Evolutionary conservation across 2,329 filamentous ascomycete genomes (phyloP).

Genomic region (Penicillium corylophilum): DNA sequence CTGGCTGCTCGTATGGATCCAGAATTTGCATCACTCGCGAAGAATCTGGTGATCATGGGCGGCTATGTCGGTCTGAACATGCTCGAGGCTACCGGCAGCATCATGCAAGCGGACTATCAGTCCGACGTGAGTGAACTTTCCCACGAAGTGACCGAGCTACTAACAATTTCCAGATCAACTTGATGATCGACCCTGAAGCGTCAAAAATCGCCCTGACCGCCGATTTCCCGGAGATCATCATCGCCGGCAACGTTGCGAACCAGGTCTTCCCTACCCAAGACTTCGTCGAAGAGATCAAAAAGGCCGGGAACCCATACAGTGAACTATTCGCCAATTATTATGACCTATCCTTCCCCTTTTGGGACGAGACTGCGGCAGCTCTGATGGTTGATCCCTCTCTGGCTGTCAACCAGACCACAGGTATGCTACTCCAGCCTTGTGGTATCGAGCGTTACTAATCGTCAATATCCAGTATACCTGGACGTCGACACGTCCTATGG

Average conservation of each 20-base stretch:
- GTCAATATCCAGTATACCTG: conserved; percentile 35
- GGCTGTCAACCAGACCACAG: conserved; percentile 38
- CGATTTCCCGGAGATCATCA: conserved; percentile 47
- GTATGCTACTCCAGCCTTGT: conserved; percentile 16
- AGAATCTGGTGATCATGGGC: conserved; percentile 53
- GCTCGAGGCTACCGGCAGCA: conserved; percentile 28
- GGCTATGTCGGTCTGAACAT: conserved; percentile 49
- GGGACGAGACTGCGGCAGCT: conserved; percentile 49
- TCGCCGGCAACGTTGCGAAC: conserved; percentile 51
- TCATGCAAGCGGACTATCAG: conserved; percentile 28
- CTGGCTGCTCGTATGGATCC: conserved; percentile 49
- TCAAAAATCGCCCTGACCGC: conserved; percentile 52
- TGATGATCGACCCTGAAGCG: conserved; percentile 53
- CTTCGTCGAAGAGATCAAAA: conserved; percentile 40
- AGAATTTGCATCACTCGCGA: conserved; percentile 47
- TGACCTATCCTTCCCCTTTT: conserved; percentile 44
- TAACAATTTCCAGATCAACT: conserved; percentile 41
- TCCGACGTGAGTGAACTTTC: conserved; percentile 26
- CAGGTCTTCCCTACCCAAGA: conserved; percentile 43
- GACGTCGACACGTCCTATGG: conserved; percentile 46
- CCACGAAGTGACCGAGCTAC: conserved; percentile 1
- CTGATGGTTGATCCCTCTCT: conserved; percentile 38
- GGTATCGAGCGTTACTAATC: background rate
- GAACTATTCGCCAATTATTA: conserved; percentile 41
- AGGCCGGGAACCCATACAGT: conserved; percentile 41